Evolutionary conservation across 441 rosid species (phyloP).

Genomic region (Arabidopsis hybrid): DNA sequence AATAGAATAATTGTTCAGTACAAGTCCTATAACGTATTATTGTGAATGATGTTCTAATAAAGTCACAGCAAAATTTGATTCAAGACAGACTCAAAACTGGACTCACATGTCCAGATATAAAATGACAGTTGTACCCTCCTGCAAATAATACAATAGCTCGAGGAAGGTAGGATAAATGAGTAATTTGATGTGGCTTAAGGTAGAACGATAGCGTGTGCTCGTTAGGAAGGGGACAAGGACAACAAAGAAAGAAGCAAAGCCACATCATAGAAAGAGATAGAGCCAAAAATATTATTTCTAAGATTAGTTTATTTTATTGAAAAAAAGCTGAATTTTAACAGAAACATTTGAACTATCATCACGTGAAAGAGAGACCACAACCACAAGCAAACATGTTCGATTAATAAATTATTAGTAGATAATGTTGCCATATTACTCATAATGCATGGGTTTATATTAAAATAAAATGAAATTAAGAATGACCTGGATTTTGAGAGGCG

Average conservation of each 20-base stretch:
- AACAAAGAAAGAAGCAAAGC: constrained; percentile 16
- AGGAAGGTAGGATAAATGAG: constrained; percentile 5
- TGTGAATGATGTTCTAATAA: constrained; percentile 17
- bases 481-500: constrained; percentile 86
- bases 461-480: not conserved
- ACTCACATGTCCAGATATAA: constrained; percentile 28
- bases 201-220: constrained; percentile 17
- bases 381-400: constrained; percentile 37
- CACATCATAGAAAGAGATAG: not conserved
- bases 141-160: not conserved
- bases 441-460: not conserved
- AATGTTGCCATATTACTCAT: not conserved
- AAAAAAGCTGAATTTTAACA: constrained; percentile 31
- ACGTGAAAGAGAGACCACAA: constrained; percentile 41
- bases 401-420: not conserved
- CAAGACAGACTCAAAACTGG: constrained; percentile 14
- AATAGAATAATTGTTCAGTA: not conserved
- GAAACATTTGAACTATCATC: constrained; percentile 35
- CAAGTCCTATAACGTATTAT: not conserved
- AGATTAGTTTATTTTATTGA: not conserved
- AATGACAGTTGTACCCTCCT: constrained; percentile 9
- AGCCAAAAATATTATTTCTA: constrained; percentile 30
- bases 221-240: constrained; percentile 38
- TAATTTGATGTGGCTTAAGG: constrained; percentile 11
- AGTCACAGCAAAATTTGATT: constrained; percentile 18